Base-by-base conservation (phyloP, 2,329 filamentous ascomycete species). In the Xylariaceae sp. region DNA sequence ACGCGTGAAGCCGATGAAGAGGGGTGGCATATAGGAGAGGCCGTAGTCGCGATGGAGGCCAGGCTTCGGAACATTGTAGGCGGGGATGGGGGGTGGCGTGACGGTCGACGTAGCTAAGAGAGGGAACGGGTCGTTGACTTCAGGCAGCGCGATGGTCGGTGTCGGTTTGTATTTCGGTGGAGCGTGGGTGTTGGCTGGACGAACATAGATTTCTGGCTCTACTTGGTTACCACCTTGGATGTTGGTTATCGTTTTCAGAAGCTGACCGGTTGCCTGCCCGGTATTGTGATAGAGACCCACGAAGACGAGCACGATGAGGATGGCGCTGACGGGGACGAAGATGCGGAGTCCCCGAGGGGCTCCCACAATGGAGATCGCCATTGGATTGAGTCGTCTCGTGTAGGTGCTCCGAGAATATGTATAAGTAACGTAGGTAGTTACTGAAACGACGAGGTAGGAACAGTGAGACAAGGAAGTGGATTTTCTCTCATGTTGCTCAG, bases 1-100 rank as follows among this genome's bases (percentile, higher is more conserved):
- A n/a, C 74, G 66, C 0, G 75, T 76, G 62, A 78, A 79, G 4
- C 74, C 73, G 32, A 79, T 76, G 57, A 77, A 73, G 3, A 79
- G 71, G 6, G 76, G 75, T 0, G 76, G 71, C 34, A 58, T 58
- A 45, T 64, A 63, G 26, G 63, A 60, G 6, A 68, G 59, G 48
- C 65, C 65, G 50, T 67, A 66, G 29, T 67, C 67, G 51, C 70
- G 66, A 12, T 65, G 61, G 12, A 72, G 64, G 41, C 69, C 69
- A 12, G 65, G 60, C n/a, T 61, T 58, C 1, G 71, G 70, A 9
- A 60, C 46, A 55, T 72, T 73, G 62, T 71, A 73, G 45, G 55
- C 58, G 5, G 69, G 68, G 42, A 72, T 69, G 0, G 68, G 60
- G 11, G 69, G 69, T 1, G 70, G 61, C 1, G 63, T 57, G 43